Evolutionary conservation across 2,329 filamentous ascomycete species (phyloP), one percentile per base, ranked within the genome.

Genomic region (Elsinoe fawcettii): DNA sequence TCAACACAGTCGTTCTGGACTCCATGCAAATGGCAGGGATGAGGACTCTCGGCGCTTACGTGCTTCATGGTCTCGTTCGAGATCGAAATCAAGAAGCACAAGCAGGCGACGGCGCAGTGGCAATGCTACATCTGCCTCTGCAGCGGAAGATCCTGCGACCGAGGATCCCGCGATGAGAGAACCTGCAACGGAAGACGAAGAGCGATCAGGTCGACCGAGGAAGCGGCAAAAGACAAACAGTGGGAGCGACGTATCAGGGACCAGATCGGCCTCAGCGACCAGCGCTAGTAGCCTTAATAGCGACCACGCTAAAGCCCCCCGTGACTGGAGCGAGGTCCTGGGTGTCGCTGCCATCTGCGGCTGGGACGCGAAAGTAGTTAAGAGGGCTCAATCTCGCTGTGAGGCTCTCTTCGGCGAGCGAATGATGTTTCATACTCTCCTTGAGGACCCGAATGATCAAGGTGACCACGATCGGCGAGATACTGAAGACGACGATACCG

Each of bases 311-410:
- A 22, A 30, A 9, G 76, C 70, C 12, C 73, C 83, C 11, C 80
- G 87, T 20, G 87, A 95, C 72, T 97, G 92, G 92, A 87, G 84
- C 63, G 88, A 95, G 63, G 80, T 96, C 1, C 73, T 96, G 25
- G 88, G 88, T 0, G 78, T 90, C 0, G 92, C 92, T 2, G 80
- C 88, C 0, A 73, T 95, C 51, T 81, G 81, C 1, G 89, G 87
- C 0, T 91, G 90, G 71, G 75, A 86, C 1, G 70, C 76, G 0
- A 70, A 74, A 1, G 86, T 84, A 0, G 71, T 96, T 11, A 80
- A 83, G 55, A 81, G 88, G 27, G 81, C 90, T 0, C 80, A 86
- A 1, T 77, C 84, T 65, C 80, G 92, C 51, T 97, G 91, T 65
- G 82, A 86, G 2, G 75, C 80, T 46, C 74, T 96, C 0, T 96